Base-by-base conservation (phyloP, 2,329 filamentous ascomycete genomes). In the Parastagonospora avenae region DNA sequence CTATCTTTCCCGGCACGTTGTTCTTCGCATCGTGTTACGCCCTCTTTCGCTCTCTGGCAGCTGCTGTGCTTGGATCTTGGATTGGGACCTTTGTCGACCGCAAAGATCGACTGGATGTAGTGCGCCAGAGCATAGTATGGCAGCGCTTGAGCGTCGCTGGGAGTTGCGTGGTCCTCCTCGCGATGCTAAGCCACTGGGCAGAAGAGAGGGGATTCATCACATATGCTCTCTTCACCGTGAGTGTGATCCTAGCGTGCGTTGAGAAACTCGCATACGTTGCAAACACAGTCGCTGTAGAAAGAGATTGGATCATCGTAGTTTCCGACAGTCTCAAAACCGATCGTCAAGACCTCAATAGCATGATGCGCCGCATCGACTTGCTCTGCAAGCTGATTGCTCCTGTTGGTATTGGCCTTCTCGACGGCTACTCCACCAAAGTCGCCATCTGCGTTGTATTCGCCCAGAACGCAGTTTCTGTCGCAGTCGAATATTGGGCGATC, bases 11-110 rank as follows among this genome's bases (percentile, higher is more conserved):
- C 0, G 61, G 77, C 0, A 89, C 86, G 0, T 74, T 91, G 16
- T 77, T 88, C 16, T 87, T 84, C 31, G 79, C 86, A 48, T 90
- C 87, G 0, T 73, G 87, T n/a, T 91, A 91, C 63, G 88, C 88
- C 0, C 72, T 91, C 6, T 75, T 80, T 4, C 82, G 88, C 16
- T 79, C 82, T 5, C 72, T 78, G 0, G 77, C 84, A 0, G 85
- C 85, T 0, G 80, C 87, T 4, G 27, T 85, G 0, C 73, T 89
- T 6, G 82, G 86, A 0, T 81, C 83, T 10, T 75, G 76, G 39
- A 69, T 91, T 5, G 88, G 88, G 1, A 63, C 66, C 1, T 78
- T 77, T 33, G 82, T 91, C 32, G 88, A 91, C 66, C 70, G 55
- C 0, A 77, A 76, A 4, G 62, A 76, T 30, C 68, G 78, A 1